Conservation (phyloP, 148 eudicot species). For the Rhododendron griersonianum region DNA sequence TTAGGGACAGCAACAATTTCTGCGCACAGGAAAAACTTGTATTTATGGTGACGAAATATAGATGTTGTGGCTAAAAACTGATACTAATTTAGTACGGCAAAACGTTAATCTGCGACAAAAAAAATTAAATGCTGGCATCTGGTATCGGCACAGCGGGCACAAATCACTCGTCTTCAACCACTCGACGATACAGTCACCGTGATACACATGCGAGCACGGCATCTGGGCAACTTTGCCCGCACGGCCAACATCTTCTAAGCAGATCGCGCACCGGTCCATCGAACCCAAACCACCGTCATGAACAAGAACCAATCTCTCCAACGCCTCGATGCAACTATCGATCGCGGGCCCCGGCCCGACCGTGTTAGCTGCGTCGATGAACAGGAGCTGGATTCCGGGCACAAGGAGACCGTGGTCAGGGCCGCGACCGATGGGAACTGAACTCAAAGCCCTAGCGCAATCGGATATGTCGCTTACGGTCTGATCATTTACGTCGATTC, state of each 20-base stretch:
- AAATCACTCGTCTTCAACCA: neutral
- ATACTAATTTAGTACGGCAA: no score
- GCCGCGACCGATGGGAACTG: neutral
- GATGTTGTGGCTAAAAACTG: no score
- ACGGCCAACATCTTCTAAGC: neutral
- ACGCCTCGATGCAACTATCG: neutral
- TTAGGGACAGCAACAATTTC: no score
- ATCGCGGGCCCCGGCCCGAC: neutral
- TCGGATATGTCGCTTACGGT: neutral
- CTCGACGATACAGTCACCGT: neutral
- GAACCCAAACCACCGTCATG: neutral
- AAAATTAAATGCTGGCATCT: neutral
- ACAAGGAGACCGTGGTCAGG: neutral
- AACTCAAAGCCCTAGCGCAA: neutral
- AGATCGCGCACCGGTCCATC: neutral
- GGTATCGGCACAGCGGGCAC: constrained; percentile 1
- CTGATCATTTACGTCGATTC: neutral
- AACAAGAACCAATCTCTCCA: neutral
- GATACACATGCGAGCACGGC: neutral
- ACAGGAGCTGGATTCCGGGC: neutral
- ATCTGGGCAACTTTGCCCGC: neutral
- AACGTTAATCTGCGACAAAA: no score
- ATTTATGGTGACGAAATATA: no score
- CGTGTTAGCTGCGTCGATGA: neutral
- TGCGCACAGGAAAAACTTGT: no score